These are phyloP conservation scores for Dothistroma pini DNA, from an alignment of 2,329 filamentous ascomycete genomes.

Conservation along the genomic window DNA sequence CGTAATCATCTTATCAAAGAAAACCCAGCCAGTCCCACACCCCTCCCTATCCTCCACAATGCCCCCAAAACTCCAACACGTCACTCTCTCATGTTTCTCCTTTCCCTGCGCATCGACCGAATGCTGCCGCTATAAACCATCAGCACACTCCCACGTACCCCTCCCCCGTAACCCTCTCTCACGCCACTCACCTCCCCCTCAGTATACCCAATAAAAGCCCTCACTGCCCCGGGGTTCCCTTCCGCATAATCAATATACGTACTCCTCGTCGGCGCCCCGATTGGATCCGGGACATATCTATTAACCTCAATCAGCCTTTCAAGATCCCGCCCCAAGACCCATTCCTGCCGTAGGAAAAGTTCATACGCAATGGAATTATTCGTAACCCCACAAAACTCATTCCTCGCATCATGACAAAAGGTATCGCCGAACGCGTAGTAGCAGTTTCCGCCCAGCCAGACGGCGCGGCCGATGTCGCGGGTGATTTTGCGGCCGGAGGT, in stretches of 20 bases:
- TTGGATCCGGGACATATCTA: neutral
- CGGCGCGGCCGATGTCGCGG: conserved; percentile 9
- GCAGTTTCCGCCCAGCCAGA: conserved; percentile 2
- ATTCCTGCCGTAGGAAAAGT: too few relatives aligned
- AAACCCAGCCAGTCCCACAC: conserved; percentile 7
- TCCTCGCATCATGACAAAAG: conserved; percentile 7
- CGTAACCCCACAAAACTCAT: conserved; percentile 5
- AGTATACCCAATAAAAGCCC: neutral
- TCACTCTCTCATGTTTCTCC: conserved; percentile 4
- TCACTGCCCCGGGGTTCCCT: neutral
- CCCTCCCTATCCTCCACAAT: conserved; percentile 8
- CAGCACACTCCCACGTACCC: neutral
- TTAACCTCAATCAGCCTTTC: too few relatives aligned
- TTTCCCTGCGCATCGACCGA: neutral
- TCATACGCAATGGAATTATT: conserved; percentile 1
- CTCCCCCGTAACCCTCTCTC: neutral
- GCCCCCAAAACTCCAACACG: conserved; percentile 9
- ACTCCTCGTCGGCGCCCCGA: neutral
- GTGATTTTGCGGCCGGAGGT: conserved; percentile 7
- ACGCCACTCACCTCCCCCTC: neutral
- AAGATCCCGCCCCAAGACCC: too few relatives aligned
- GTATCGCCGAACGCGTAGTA: conserved; percentile 12
- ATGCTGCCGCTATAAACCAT: neutral
- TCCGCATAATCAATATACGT: conserved; percentile 3
- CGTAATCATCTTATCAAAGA: conserved; percentile 9